These are phyloP conservation scores for Mortierella sp. DNA, from an alignment of 371 early-diverging fungal genomes.

Conservation along the genomic window DNA sequence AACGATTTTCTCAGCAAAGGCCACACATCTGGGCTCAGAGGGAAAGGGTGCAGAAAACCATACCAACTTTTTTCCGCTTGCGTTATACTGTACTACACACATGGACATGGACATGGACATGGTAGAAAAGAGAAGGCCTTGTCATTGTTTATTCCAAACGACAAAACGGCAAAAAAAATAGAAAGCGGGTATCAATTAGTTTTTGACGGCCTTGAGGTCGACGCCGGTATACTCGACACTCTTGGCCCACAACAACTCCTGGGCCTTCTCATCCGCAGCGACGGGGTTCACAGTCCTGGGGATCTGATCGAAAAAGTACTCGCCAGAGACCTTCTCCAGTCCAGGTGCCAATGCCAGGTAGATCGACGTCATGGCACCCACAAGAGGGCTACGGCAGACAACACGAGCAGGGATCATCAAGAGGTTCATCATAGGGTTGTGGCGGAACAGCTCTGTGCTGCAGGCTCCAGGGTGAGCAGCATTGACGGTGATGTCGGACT, in stretches of 20 bases:
- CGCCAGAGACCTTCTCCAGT: constrained; percentile 57
- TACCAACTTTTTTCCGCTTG: neutral
- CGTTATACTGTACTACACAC: neutral
- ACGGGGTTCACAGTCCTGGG: constrained; percentile 35
- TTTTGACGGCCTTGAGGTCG: constrained; percentile 13
- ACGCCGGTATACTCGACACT: constrained; percentile 47
- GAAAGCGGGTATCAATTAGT: neutral
- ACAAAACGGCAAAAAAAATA: neutral
- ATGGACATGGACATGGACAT: neutral
- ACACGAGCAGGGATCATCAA: constrained; percentile 20
- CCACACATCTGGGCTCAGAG: neutral
- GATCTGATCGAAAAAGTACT: constrained; percentile 56
- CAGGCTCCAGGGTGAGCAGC: constrained; percentile 69
- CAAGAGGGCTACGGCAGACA: constrained; percentile 42
- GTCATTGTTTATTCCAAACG: neutral
- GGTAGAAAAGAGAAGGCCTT: neutral
- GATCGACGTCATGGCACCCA: constrained; percentile 64
- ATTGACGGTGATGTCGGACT: constrained; percentile 60
- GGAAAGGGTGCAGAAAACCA: neutral
- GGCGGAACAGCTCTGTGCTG: constrained; percentile 59
- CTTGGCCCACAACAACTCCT: constrained; percentile 46
- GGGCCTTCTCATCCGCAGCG: constrained; percentile 28
- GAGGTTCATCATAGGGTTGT: constrained; percentile 36
- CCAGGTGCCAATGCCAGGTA: constrained; percentile 62
- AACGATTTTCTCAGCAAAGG: neutral